Evolutionary conservation across 768 basidiomycete species (phyloP).

Genomic region (Collybiopsis luxurians): DNA sequence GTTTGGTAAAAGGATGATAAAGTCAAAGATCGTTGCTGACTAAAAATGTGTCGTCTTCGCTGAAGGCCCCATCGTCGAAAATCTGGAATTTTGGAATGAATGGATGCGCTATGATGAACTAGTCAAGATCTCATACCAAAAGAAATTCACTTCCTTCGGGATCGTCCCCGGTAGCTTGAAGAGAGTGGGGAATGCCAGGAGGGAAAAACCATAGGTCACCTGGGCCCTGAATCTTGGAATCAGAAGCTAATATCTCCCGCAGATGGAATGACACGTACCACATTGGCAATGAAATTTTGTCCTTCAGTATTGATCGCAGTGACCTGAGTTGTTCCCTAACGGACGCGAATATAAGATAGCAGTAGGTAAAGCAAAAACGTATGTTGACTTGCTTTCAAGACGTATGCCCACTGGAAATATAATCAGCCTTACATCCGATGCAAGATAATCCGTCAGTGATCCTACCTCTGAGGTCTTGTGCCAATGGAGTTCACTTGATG

Average conservation of each 20-base stretch:
- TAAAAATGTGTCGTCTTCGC: conserved; percentile 53
- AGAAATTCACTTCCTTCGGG: conserved; percentile 51
- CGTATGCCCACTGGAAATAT: conserved; percentile 43
- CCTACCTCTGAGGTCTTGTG: conserved; percentile 45
- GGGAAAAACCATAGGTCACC: conserved; percentile 61
- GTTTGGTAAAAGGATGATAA: background rate
- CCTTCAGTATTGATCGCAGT: conserved; percentile 47
- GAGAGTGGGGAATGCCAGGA: conserved; percentile 51
- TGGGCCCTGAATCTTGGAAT: conserved; percentile 20
- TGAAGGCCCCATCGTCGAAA: conserved; percentile 50
- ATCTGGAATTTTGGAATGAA: conserved; percentile 27
- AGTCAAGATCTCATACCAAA: conserved; percentile 27
- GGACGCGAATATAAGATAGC: background rate
- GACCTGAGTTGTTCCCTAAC: conserved; percentile 45
- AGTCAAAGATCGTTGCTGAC: conserved; percentile 18
- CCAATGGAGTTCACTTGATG: conserved; percentile 50
- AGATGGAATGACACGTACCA: conserved; percentile 31
- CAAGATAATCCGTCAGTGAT: background rate
- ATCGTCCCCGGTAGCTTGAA: conserved; percentile 47
- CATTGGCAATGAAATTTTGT: conserved; percentile 46
- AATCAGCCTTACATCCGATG: background rate
- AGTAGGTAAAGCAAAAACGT: background rate
- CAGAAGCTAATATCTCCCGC: background rate
- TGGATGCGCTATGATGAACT: background rate
- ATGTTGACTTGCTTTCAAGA: conserved; percentile 35